A percentile compares a stretch with the other conserved stretches of the same genome.
phyloP scores from a whole-genome alignment of 1,284 basidiomycete genomes.

The Grifola frondosa region DNA sequence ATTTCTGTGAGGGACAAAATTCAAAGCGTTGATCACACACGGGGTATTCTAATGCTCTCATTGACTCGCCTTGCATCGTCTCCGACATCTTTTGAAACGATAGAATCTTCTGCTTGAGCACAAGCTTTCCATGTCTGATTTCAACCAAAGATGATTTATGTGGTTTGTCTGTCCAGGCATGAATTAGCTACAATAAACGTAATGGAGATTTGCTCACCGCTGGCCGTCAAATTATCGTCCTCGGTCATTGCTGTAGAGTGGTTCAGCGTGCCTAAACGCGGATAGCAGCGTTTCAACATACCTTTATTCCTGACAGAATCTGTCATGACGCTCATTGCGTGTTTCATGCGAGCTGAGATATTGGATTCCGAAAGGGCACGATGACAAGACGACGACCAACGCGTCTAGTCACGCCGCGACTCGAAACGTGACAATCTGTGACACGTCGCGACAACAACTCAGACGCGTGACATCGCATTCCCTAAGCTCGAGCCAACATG shows the following conservation, averaged over 20 bases:
- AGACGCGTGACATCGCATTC: constrained; percentile 16
- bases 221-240: constrained; percentile 2
- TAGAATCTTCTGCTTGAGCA: constrained; percentile 77
- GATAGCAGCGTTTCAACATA: neutral
- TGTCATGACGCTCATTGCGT: constrained; percentile 24
- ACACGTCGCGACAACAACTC: constrained; percentile 21
- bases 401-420: constrained; percentile 21
- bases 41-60: constrained; percentile 1
- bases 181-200: constrained; percentile 10
- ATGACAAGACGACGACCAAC: constrained; percentile 11
- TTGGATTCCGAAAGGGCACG: constrained; percentile 14
- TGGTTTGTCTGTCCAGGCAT: constrained; percentile 29
- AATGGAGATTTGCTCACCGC: constrained; percentile 9
- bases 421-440: constrained; percentile 15
- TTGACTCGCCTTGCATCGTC: constrained; percentile 71
- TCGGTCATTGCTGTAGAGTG: constrained; percentile 3
- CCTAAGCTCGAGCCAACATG: constrained; percentile 20
- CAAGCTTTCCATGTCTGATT: constrained; percentile 72
- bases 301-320: constrained; percentile 24
- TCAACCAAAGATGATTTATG: constrained; percentile 51
- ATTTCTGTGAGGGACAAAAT: constrained; percentile 48
- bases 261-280: too few relatives aligned
- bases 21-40: constrained; percentile 6
- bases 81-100: constrained; percentile 77
- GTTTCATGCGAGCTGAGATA: neutral